Base-by-base conservation (phyloP, 768 basidiomycete genomes). In the Plicaturopsis crispa region DNA sequence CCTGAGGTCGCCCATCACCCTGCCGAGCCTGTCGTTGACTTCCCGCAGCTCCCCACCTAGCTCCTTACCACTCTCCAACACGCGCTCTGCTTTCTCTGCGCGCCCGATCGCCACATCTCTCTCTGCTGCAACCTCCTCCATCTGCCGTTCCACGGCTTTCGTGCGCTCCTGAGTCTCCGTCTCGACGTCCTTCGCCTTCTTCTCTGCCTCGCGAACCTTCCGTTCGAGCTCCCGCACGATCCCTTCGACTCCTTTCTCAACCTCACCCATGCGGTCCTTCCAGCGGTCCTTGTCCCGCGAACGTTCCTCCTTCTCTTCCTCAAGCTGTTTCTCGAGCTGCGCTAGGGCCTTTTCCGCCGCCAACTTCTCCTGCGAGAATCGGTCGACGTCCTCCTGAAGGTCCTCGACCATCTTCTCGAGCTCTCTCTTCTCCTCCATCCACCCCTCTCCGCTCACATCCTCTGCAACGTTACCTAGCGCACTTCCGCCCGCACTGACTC, bases 251-350 rank as follows among this genome's bases (percentile, higher is more conserved):
- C 80, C 82, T 35, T 62, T 63, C 55, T 87, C 79, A 6, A 85
- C 80, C 42, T 85, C 84, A 6, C 46, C 48, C 75, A 88, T 84
- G 32, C 81, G 68, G 36, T 72, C 74, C 47, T 73, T 75, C 78
- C 80, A 89, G 31, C 75, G 61, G 20, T 78, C 75, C 44, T 80
- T 82, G 51, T 87, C 84, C 36, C 66, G 66, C 10, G 67, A 59
- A n/a, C 84, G 67, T 34, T 73, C 81, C 16, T 57, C 61, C 39
- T 54, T 70, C 54, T 86, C 84, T 26, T 57, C 62, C 34, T 73
- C 67, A 1, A 85, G 57, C 11, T 63, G 68, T 38, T 59, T 59
- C 47, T 69, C 63, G 6, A 66, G 41, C 14, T 63, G 65, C 16
- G 68, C 67, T 47, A 70, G 74, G 46, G 74, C 73, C 11, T 49